phyloP scores from a whole-genome alignment of 176 grass and related monocot species.

The Rhynchospora breviuscula region DNA sequence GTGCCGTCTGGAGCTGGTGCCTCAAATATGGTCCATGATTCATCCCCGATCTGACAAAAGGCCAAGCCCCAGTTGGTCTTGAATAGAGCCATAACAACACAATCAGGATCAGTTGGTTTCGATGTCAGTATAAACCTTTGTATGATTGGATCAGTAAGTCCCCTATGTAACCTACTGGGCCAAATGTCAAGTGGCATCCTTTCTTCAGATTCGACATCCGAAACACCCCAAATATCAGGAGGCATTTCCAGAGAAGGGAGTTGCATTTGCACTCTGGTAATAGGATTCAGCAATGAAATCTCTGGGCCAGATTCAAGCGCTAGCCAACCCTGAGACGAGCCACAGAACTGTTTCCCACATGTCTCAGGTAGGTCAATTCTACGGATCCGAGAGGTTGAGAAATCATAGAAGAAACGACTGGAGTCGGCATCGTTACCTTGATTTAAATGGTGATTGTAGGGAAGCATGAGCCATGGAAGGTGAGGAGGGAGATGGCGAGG shows the following conservation, averaged over 20 bases:
- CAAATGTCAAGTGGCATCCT: not conserved
- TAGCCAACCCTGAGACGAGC: slow-evolving; percentile 15
- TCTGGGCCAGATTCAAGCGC: not conserved
- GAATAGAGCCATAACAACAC: slow-evolving; percentile 17
- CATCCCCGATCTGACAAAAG: slow-evolving; percentile 22
- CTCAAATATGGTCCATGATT: slow-evolving; percentile 25
- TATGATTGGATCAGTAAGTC: not conserved
- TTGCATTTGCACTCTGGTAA: slow-evolving; percentile 8
- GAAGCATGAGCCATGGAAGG: slow-evolving; percentile 15
- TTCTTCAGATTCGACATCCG: not conserved
- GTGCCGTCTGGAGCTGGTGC: not conserved
- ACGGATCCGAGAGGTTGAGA: not conserved
- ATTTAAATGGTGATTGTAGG: slow-evolving; percentile 2
- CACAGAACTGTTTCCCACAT: slow-evolving; percentile 1
- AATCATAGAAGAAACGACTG: slow-evolving; percentile 15
- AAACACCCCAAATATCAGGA: not conserved
- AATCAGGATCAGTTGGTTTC: slow-evolving; percentile 8
- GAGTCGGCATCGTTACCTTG: not conserved
- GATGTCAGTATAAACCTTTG: slow-evolving; percentile 16
- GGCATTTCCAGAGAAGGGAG: not conserved
- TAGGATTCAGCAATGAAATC: slow-evolving; percentile 9
- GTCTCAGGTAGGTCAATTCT: not conserved
- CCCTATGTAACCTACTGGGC: not conserved
- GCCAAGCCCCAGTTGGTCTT: slow-evolving; percentile 15
- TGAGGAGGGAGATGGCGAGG: slow-evolving; percentile 11